These are phyloP conservation scores for Aspergillus tamarii DNA, from an alignment of 2,329 filamentous ascomycete species.

Conservation along the genomic window DNA sequence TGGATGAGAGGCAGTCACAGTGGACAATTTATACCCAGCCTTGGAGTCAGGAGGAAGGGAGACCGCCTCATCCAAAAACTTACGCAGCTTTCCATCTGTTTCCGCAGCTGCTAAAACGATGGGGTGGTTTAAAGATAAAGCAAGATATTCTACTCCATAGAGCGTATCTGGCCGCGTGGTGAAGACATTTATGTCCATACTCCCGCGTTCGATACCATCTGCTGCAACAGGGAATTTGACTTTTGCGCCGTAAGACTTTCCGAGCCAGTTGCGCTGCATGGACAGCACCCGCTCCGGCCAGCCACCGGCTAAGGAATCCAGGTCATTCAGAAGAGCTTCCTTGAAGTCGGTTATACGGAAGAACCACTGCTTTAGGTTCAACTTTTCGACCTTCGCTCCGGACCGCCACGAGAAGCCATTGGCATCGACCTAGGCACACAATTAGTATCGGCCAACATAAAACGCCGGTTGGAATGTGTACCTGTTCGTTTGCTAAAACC, in stretches of 20 bases:
- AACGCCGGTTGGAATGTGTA: constrained; percentile 16
- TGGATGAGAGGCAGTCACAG: constrained; percentile 67
- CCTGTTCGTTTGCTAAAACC: constrained; percentile 86
- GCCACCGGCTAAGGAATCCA: constrained; percentile 66
- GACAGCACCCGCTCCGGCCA: constrained; percentile 84
- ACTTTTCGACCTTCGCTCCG: constrained; percentile 80
- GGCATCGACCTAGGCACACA: constrained; percentile 65
- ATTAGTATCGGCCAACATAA: constrained; percentile 11
- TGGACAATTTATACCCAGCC: constrained; percentile 68
- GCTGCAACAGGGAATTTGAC: constrained; percentile 68
- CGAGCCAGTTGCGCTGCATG: constrained; percentile 89
- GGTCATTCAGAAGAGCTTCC: constrained; percentile 70
- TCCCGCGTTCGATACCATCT: constrained; percentile 28
- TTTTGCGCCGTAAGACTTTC: constrained; percentile 72
- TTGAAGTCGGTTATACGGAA: constrained; percentile 80
- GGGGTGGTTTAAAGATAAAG: constrained; percentile 73
- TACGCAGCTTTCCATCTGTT: constrained; percentile 63
- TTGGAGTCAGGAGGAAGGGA: constrained; percentile 61
- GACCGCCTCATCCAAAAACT: constrained; percentile 64
- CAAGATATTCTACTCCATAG: constrained; percentile 84
- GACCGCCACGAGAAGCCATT: constrained; percentile 86
- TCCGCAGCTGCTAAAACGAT: constrained; percentile 66
- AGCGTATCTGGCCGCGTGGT: constrained; percentile 85
- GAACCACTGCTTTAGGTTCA: constrained; percentile 85
- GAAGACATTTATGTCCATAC: constrained; percentile 68